phyloP scores from a whole-genome alignment of 169 alveolate species.

The Theileria sp. region DNA sequence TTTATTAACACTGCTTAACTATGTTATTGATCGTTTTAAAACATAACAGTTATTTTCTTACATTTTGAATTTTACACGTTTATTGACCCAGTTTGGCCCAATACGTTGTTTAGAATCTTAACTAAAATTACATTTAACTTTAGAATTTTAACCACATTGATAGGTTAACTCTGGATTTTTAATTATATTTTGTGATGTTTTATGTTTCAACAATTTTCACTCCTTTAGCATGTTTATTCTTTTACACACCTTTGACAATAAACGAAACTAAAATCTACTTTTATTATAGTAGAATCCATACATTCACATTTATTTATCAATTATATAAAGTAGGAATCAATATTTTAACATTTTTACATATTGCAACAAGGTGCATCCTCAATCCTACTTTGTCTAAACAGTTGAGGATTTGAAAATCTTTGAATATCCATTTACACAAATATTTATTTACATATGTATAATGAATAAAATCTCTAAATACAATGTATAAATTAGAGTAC shows the following conservation, averaged over 20 bases:
- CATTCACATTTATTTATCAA: background rate
- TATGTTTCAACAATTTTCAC: background rate
- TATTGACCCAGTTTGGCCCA: background rate
- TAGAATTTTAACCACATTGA: background rate
- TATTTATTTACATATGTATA: background rate
- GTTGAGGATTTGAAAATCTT: background rate
- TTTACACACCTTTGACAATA: background rate
- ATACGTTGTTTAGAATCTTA: background rate
- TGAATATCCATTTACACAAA: background rate
- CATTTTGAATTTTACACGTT: background rate
- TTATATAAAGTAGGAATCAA: background rate
- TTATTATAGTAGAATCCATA: background rate
- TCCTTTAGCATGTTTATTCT: background rate
- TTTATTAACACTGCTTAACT: background rate
- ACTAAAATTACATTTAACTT: background rate
- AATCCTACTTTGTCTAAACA: background rate
- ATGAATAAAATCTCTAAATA: background rate
- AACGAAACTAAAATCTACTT: background rate
- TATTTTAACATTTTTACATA: background rate
- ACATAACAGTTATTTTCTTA: background rate
- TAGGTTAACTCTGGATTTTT: background rate
- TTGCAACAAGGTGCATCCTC: slow-evolving; percentile 16
- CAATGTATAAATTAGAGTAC: background rate
- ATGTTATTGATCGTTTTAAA: no score
- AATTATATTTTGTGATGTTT: background rate